Conservation (phyloP, 192 early-diverging fungal genomes). For the Paraglomus brasilianum region DNA sequence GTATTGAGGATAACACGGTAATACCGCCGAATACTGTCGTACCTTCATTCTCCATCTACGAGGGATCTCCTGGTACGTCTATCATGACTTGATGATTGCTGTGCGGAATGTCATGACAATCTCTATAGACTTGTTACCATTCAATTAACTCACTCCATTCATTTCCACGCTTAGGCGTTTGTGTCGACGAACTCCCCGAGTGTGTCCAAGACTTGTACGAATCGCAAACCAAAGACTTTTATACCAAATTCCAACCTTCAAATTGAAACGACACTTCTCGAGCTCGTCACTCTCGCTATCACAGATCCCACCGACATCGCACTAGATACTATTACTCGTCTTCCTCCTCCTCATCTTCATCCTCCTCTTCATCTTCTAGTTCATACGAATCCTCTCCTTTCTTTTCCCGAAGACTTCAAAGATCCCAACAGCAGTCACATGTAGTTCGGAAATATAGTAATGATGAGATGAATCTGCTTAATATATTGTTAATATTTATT, state of each 20-base stretch:
- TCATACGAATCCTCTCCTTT: no score
- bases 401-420: no score
- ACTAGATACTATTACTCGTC: no score
- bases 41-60: slow-evolving; percentile 88
- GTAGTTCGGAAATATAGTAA: neutral
- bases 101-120: neutral
- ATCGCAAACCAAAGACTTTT: slow-evolving; percentile 69
- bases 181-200: slow-evolving; percentile 85
- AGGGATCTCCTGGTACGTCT: slow-evolving; percentile 71
- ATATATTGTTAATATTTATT: slow-evolving; percentile 20
- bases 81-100: neutral
- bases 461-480: slow-evolving; percentile 2
- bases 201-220: slow-evolving; percentile 83
- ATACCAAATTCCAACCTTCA: slow-evolving; percentile 68
- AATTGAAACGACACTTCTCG: slow-evolving; percentile 25
- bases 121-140: neutral
- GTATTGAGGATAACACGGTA: slow-evolving; percentile 88
- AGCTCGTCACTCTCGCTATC: neutral
- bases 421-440: neutral
- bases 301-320: neutral
- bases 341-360: no score
- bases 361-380: no score
- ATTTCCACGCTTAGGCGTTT: slow-evolving; percentile 37
- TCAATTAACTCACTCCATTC: neutral
- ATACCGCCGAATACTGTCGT: slow-evolving; percentile 90